Evolutionary conservation across 768 basidiomycete species (phyloP), one percentile per base, ranked within the genome.

Genomic region (Termitomyces sp.): DNA sequence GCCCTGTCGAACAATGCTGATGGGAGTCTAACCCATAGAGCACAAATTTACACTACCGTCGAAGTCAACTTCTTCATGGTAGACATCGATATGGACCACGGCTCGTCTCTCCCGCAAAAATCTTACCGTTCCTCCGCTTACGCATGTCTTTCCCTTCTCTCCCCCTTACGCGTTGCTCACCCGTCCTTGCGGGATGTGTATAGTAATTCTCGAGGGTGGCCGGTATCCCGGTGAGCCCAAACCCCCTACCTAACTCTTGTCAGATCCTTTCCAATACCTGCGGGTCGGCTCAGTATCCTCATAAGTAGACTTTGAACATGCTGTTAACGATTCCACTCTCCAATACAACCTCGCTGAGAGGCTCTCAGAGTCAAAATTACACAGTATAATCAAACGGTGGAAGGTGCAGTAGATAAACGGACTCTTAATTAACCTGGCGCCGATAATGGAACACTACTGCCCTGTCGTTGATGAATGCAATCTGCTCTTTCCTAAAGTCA

Each of bases 1-100:
- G 58, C 4, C 3, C 3, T 11, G 4, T 3, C 15, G 5, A 24
- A 22, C 17, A 49, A 35, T 32, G 17, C 22, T 32, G 2, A 5
- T 21, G 19, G 11, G 17, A 14, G 5, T 6, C 12, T 19, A n/a
- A 30, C 28, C 30, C 14, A 28, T 45, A 81, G 77, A 76, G 73
- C 38, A 70, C 68, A 4, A 64, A 81, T 65, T 0, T 67, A 75
- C 55, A 82, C 82, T 3, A 54, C 67, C 9, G 72, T 81, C 57
- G 71, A 68, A n/a, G 77, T 77, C 49, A 80, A 79, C 62, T 83
- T 77, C 65, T 82, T 82, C 68, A 66, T 66, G 56, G 69, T 75
- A n/a, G 71, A 73, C 37, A 71, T 76, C 46, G 82, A 84, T 63
- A 62, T 81, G 24, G 69, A 73, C 78, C 8, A 74, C 73, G 19